phyloP scores from a whole-genome alignment of 2,329 filamentous ascomycete species.

The Colletotrichum acutatum region DNA sequence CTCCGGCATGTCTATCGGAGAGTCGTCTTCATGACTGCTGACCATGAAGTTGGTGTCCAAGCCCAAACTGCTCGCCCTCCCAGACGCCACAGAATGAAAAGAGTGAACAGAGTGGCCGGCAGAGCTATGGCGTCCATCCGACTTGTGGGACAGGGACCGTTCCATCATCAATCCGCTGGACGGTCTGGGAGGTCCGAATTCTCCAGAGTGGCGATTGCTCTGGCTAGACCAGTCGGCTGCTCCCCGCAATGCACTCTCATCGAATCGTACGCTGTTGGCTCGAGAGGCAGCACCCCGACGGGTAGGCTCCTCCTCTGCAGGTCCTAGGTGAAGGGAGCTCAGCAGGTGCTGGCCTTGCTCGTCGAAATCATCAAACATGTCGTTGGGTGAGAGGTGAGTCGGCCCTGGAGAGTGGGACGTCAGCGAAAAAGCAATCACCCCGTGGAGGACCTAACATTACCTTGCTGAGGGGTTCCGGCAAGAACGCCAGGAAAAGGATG shows the following conservation, averaged over 20 bases:
- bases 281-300: slow-evolving; percentile 88
- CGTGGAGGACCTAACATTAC: slow-evolving; percentile 61
- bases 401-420: slow-evolving; percentile 68
- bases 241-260: slow-evolving; percentile 92
- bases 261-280: slow-evolving; percentile 97
- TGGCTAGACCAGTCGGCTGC: slow-evolving; percentile 84
- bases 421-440: slow-evolving; percentile 27
- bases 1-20: slow-evolving; percentile 76
- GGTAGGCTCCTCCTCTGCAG: slow-evolving; percentile 84
- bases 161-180: slow-evolving; percentile 91
- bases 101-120: slow-evolving; percentile 75
- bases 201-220: slow-evolving; percentile 82
- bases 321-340: slow-evolving; percentile 83
- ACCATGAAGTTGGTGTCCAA: slow-evolving; percentile 77
- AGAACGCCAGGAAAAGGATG: slow-evolving; percentile 91
- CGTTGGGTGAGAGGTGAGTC: slow-evolving; percentile 80
- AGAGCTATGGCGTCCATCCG: slow-evolving; percentile 93
- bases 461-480: slow-evolving; percentile 86
- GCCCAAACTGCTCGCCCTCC: slow-evolving; percentile 88
- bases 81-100: slow-evolving; percentile 77
- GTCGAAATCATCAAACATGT: slow-evolving; percentile 91
- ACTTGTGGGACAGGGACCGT: slow-evolving; percentile 92
- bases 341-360: slow-evolving; percentile 85
- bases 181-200: slow-evolving; percentile 81
- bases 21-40: slow-evolving; percentile 71